Conservation (phyloP, 2,329 filamentous ascomycete genomes). For the Bipolaris cookei region DNA sequence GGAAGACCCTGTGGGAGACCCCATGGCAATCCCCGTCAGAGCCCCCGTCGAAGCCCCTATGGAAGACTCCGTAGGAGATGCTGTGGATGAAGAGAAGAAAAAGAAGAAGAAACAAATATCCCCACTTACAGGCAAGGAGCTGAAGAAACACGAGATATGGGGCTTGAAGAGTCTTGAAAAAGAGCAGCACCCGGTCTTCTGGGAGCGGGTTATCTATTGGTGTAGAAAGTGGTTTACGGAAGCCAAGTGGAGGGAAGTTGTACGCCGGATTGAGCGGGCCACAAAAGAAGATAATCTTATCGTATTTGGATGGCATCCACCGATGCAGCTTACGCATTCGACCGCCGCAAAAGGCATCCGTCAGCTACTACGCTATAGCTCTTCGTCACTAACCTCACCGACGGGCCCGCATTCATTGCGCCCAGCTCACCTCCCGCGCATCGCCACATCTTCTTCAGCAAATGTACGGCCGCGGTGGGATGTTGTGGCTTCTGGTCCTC, state of each 20-base stretch:
- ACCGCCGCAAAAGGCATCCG: neutral
- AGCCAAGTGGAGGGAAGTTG: constrained; percentile 14
- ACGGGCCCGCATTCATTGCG: constrained; percentile 7
- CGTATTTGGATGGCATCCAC: neutral
- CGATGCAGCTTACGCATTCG: neutral
- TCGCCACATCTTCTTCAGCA: constrained; percentile 1
- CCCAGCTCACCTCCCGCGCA: constrained; percentile 7
- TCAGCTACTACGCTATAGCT: neutral
- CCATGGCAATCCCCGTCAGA: no score
- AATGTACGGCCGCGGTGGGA: constrained; percentile 28
- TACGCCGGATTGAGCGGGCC: constrained; percentile 3
- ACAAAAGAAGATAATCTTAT: constrained; percentile 15
- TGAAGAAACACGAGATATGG: constrained; percentile 22
- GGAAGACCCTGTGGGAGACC: no score
- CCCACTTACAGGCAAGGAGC: neutral
- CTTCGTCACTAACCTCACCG: constrained; percentile 9
- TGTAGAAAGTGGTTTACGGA: constrained; percentile 20
- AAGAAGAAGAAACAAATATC: neutral
- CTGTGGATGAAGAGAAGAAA: neutral
- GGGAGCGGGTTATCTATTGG: constrained; percentile 16
- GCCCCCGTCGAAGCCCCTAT: neutral
- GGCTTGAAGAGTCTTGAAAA: constrained; percentile 22
- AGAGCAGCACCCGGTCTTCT: constrained; percentile 16
- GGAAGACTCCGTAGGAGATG: neutral
- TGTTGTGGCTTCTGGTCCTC: constrained; percentile 12